Conservation (phyloP, 2,329 filamentous ascomycete species). For the Alternaria atra region DNA sequence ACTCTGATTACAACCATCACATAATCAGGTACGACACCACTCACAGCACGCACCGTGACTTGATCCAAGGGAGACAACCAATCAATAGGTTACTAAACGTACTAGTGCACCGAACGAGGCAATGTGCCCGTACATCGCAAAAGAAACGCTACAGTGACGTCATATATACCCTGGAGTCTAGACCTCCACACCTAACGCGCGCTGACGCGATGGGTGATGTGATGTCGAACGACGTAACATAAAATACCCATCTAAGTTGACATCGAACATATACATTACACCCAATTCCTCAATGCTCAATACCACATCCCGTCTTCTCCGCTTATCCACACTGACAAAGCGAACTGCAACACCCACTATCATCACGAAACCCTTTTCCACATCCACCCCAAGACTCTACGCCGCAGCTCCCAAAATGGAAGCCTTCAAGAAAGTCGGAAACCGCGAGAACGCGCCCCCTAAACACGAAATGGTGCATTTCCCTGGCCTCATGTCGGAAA, state of each 20-base stretch:
- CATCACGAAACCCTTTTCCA: constrained; percentile 9
- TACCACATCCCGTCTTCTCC: constrained; percentile 25
- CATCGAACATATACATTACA: background rate
- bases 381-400: background rate
- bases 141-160: constrained; percentile 22
- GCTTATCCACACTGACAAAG: constrained; percentile 4
- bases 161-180: constrained; percentile 10
- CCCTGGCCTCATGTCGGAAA: constrained; percentile 62
- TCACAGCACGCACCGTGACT: background rate
- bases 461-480: constrained; percentile 68
- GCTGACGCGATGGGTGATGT: constrained; percentile 6
- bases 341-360: background rate
- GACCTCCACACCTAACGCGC: constrained; percentile 11
- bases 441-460: constrained; percentile 38
- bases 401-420: constrained; percentile 24
- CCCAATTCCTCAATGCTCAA: constrained; percentile 33
- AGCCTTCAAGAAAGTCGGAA: constrained; percentile 38
- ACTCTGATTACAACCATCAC: constrained; percentile 11
- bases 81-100: background rate
- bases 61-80: background rate
- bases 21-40: constrained; percentile 22
- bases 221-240: constrained; percentile 2
- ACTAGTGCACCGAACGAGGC: constrained; percentile 7
- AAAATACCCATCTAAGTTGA: background rate
- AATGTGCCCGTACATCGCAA: constrained; percentile 12